Percentiles rank a stretch among this genome's conserved stretches.
Conservation (phyloP, 345 rosid genomes). For the Hibiscus trionum region DNA sequence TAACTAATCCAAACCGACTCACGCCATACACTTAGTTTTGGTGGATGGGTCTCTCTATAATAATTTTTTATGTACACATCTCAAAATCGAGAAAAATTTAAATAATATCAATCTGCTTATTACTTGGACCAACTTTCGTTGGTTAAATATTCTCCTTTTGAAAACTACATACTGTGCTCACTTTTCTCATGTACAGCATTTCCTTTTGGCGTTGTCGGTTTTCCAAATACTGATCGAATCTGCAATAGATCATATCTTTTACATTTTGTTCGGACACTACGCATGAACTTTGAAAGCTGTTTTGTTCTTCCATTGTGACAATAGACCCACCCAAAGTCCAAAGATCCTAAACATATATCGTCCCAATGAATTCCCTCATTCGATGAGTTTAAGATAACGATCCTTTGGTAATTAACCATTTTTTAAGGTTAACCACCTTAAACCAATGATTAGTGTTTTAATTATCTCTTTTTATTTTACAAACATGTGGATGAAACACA, state of each 20-base stretch:
- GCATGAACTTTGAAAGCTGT: background rate
- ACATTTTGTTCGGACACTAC: background rate
- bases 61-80: too few species aligned
- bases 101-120: too few species aligned
- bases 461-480: background rate
- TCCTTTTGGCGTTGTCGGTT: background rate
- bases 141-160: background rate
- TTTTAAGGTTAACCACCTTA: background rate
- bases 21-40: too few species aligned
- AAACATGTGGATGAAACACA: background rate
- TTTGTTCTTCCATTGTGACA: background rate
- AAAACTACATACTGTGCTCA: background rate
- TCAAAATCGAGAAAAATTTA: too few species aligned
- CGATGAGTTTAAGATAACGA: background rate
- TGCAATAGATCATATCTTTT: background rate
- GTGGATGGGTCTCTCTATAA: too few species aligned
- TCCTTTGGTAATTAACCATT: background rate
- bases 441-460: background rate
- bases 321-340: background rate
- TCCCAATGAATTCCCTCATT: background rate
- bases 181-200: background rate
- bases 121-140: too few species aligned
- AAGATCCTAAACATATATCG: too few species aligned
- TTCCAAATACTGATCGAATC: background rate
- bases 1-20: too few species aligned